Conservation (phyloP, 148 eudicot species). For the Suaeda aralocaspica region DNA sequence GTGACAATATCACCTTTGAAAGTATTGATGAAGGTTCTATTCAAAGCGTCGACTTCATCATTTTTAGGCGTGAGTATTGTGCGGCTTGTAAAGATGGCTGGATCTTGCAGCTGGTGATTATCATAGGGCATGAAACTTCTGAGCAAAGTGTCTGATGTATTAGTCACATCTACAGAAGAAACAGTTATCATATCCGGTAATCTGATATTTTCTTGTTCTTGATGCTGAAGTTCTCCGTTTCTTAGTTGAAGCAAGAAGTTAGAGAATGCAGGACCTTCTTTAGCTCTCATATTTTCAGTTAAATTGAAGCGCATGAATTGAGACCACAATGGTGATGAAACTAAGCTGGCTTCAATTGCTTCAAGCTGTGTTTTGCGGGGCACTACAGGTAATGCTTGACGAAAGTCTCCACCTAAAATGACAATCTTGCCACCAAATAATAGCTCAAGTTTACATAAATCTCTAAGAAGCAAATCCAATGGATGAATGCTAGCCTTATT, state of each 20-base stretch:
- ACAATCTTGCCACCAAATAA: constrained; percentile 5
- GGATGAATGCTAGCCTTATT: no score
- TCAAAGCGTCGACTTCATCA: neutral
- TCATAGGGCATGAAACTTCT: neutral
- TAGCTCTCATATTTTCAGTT: constrained; percentile 18
- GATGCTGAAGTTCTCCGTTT: neutral
- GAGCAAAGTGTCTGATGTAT: neutral
- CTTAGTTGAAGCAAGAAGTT: neutral
- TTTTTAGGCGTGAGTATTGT: neutral
- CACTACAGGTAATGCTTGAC: neutral
- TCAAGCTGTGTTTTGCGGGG: neutral
- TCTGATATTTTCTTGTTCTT: no score
- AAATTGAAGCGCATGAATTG: neutral
- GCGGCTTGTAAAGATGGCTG: neutral
- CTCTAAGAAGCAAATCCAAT: neutral
- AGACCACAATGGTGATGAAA: neutral
- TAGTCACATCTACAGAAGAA: no score
- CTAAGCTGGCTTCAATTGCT: constrained; percentile 2
- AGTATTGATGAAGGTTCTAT: neutral
- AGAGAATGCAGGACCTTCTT: neutral
- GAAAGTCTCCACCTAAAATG: neutral
- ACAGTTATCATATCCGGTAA: no score
- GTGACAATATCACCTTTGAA: neutral
- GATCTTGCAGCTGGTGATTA: no score
- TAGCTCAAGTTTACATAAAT: neutral